Evolutionary conservation across 208 protist genomes (phyloP).

Genomic region (Naegleria lovaniensis): DNA sequence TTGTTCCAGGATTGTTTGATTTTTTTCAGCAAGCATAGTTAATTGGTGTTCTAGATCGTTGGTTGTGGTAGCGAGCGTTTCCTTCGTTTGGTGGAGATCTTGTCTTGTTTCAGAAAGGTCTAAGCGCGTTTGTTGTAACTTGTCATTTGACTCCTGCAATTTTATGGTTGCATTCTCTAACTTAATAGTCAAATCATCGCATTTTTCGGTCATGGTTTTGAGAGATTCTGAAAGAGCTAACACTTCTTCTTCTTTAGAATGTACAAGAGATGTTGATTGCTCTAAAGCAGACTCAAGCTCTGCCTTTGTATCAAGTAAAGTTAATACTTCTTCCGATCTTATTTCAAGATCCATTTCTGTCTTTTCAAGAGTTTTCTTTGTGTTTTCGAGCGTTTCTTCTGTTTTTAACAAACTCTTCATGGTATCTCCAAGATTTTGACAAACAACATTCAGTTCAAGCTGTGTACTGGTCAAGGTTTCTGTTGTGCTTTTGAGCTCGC

Average conservation of each 20-base stretch:
- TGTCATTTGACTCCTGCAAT: neutral
- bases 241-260: neutral
- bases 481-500: neutral
- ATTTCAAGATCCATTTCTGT: neutral
- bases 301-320: neutral
- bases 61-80: neutral
- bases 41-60: neutral
- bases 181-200: neutral
- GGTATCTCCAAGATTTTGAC: neutral
- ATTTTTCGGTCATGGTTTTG: neutral
- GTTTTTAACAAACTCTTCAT: neutral
- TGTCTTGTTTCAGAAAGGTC: neutral
- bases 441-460: neutral
- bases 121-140: neutral
- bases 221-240: neutral
- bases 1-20: neutral
- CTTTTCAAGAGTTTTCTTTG: neutral
- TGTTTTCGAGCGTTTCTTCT: neutral
- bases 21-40: neutral
- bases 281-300: neutral
- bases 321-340: neutral
- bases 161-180: neutral
- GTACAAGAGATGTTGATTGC: neutral
- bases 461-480: neutral
- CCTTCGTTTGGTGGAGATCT: neutral